Evolutionary conservation across 169 alveolate genomes (phyloP), one percentile per base, ranked within the genome.

Genomic region (Cryptosporidium bovis): DNA sequence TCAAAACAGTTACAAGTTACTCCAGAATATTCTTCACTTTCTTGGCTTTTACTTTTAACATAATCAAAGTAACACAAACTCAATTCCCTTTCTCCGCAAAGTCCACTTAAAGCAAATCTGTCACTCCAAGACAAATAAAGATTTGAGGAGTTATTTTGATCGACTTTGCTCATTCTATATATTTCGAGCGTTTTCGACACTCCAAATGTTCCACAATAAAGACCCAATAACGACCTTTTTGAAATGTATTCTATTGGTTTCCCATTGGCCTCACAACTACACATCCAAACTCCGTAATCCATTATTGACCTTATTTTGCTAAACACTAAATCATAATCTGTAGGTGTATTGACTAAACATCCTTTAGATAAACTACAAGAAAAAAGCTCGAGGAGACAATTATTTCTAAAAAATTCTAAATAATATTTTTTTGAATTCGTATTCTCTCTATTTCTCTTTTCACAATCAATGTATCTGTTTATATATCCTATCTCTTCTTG

Each of bases 61-160:
- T 44, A 77, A n/a, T 77, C 87, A 24, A 77, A 18, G 51, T 77
- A 77, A 16, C 87, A 77, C 24, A 4, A 7, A 77, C 87, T 60
- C 65, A 77, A 29, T 44, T 77, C 87, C 64, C 71, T 77, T 36
- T 77, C 87, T 1, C 87, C 87, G 48, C 77, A 77, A 34, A 77
- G 40, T 27, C 71, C 87, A 62, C 87, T 77, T 20, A 77, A 48
- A 77, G 87, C 87, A 36, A 77, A 77, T 56, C 71, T 77, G 40
- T 77, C 87, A 60, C 69, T 60, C 87, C 87, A 77, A 24, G 62
- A 48, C 40, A 77, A 44, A 8, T 60, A 53, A 29, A 62, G 15
- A 44, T 40, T 16, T 4, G n/a, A 2, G 18, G 0, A 12, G 2
- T 10, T 20, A 1, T 44, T 27, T 6, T 8, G 27, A 33, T n/a